Percentiles rank a stretch among this genome's conserved stretches.
Evolutionary conservation across 805 yeast species (phyloP).

Genomic region (Teunomyces atbi): DNA sequence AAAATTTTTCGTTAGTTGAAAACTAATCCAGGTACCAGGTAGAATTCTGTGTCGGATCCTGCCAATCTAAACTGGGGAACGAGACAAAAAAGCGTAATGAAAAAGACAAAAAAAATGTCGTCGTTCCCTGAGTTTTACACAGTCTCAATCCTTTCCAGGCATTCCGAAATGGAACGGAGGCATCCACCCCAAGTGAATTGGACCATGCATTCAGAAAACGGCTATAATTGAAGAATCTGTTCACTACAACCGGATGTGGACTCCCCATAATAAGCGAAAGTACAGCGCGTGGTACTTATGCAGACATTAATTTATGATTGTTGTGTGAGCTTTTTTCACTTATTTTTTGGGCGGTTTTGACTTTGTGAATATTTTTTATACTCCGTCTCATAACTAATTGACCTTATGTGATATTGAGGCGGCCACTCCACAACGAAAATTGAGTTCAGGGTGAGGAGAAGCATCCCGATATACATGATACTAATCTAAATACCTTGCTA

Average conservation of each 20-base stretch:
- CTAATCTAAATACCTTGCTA: background rate
- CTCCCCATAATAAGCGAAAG: background rate
- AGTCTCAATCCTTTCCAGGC: background rate
- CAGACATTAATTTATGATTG: constrained; percentile 1
- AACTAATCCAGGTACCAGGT: background rate
- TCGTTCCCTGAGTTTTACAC: background rate
- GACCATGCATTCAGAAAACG: constrained; percentile 1
- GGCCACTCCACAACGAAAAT: background rate
- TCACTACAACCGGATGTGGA: background rate
- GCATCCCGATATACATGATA: background rate
- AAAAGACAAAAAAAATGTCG: background rate
- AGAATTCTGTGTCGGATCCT: background rate
- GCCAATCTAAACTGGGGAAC: background rate
- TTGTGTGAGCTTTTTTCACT: background rate
- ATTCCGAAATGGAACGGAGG: constrained; percentile 1
- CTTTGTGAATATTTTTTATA: background rate
- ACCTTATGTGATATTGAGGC: constrained; percentile 1
- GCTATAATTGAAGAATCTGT: background rate
- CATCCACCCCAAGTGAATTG: constrained; percentile 1
- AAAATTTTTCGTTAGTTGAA: background rate
- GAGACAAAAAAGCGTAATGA: background rate
- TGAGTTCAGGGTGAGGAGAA: constrained; percentile 1
- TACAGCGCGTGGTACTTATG: background rate
- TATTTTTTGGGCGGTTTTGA: background rate
- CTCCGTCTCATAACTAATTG: background rate